phyloP scores from a whole-genome alignment of 352 stramenopile species.

The Phytophthora litchii region DNA sequence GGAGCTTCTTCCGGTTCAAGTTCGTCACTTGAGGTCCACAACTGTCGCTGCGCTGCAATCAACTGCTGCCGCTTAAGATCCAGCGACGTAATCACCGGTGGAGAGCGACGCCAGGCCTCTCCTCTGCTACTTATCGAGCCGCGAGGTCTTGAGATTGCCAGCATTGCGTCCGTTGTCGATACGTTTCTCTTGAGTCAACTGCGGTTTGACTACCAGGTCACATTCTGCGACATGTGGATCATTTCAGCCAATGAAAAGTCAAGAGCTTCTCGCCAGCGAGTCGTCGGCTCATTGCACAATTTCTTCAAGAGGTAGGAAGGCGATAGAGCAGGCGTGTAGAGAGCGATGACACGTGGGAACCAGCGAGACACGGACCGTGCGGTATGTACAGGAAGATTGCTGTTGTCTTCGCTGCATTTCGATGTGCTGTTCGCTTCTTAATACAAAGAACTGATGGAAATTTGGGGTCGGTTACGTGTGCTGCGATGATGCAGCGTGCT shows the following conservation, averaged over 20 bases:
- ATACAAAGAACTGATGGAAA: slow-evolving; percentile 2
- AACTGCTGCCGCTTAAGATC: slow-evolving; percentile 23
- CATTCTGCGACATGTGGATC: slow-evolving; percentile 1
- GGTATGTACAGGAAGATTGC: slow-evolving; percentile 36
- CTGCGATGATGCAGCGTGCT: slow-evolving; percentile 51
- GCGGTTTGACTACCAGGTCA: slow-evolving; percentile 4
- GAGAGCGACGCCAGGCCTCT: slow-evolving; percentile 20
- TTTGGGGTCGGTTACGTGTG: slow-evolving; percentile 10
- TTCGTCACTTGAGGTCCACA: slow-evolving; percentile 1
- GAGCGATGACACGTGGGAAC: slow-evolving; percentile 78
- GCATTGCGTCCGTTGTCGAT: slow-evolving; percentile 33
- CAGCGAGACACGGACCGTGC: slow-evolving; percentile 78
- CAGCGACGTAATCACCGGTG: neutral
- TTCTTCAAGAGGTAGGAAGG: slow-evolving; percentile 17
- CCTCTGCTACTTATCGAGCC: slow-evolving; percentile 7
- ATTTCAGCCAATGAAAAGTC: neutral
- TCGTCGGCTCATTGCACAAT: slow-evolving; percentile 33
- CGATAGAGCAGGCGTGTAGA: neutral
- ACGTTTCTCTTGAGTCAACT: slow-evolving; percentile 20
- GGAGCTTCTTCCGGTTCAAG: slow-evolving; percentile 7
- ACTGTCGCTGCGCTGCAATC: slow-evolving; percentile 2
- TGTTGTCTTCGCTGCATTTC: neutral
- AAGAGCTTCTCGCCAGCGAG: neutral
- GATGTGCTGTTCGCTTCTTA: neutral
- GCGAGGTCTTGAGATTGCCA: slow-evolving; percentile 16